Evolutionary conservation across 257 asterid genomes (phyloP).

Genomic region (Galeopsis tetrahit): DNA sequence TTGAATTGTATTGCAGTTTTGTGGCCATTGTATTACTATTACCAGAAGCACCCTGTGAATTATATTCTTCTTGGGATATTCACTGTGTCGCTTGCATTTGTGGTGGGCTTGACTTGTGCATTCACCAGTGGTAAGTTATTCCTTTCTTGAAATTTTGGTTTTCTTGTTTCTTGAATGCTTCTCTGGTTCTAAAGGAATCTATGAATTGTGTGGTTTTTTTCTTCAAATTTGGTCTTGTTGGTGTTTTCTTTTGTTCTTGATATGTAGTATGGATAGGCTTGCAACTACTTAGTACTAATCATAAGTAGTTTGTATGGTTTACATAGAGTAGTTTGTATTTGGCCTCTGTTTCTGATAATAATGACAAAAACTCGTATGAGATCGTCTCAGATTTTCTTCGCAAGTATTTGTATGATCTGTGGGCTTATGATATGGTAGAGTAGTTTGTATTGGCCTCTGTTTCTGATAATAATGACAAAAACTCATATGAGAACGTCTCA

Average conservation of each 20-base stretch:
- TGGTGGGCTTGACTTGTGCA: constrained; percentile 82
- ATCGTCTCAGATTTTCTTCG: too few relatives aligned
- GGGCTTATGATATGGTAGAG: too few relatives aligned
- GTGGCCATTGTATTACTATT: constrained; percentile 67
- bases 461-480: too few relatives aligned
- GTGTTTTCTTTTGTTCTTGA: too few relatives aligned
- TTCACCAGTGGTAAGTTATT: constrained; percentile 59
- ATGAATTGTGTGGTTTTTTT: not conserved
- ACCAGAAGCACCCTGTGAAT: constrained; percentile 82
- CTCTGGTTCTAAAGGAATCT: not conserved
- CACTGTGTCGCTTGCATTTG: constrained; percentile 67
- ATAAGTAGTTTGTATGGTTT: not conserved
- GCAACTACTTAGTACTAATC: too few relatives aligned
- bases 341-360: too few relatives aligned
- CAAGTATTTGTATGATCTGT: too few relatives aligned
- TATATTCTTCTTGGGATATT: constrained; percentile 78
- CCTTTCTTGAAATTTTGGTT: not conserved
- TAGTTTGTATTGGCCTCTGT: too few relatives aligned
- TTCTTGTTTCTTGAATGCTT: not conserved
- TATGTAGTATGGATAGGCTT: not conserved
- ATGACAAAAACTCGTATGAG: too few relatives aligned
- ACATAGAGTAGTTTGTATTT: too few relatives aligned
- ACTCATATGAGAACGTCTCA: too few relatives aligned
- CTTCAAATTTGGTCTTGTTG: not conserved
- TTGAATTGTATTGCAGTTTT: constrained; percentile 51